Evolutionary conservation across 352 stramenopile genomes (phyloP), one percentile per base, ranked within the genome.

Genomic region (Saprolegnia parasitica): DNA sequence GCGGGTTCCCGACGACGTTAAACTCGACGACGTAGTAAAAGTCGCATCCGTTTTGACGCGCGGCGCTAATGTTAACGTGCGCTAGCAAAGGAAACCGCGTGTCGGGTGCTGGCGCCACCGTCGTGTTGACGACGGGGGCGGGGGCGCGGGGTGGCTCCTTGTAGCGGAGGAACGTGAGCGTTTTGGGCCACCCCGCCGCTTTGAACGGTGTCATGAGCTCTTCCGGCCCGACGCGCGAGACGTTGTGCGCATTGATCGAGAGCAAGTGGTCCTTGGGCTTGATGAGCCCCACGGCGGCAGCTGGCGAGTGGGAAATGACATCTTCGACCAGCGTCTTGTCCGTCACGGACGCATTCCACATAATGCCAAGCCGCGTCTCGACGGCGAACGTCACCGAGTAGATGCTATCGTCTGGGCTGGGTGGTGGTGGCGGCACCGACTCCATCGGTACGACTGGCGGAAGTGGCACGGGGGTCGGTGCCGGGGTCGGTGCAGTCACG

Each of bases 21-120:
- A 91, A 90, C 37, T 81, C 71, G 23, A 83, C 81, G 29, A 83
- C 81, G 62, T 88, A 91, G 4, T 82, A 83, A 60, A 91, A 90
- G 16, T 8, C 46, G 10, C 16, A 24, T n/a, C 62, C 62, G 21
- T 23, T 40, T 62, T 16, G 10, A 67, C 42, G 35, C 20, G 60
- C 11, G 5, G 35, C 21, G 29, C 10, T 61, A 35, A 26, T 29
- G 23, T 67, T 55, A 15, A 10, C n/a, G 21, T 56, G 61, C 26
- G 61, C 3, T 1, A 35, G 9, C 5, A 67, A 29, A 0, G 39
- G 39, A 1, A 52, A 15, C 26, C 5, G 21, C 20, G 40, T 26
- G 1, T 16, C 8, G 13, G 15, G 37, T 6, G 32, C 40, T 26
- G 49, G 37, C 10, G 61, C n/a, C 40, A 18, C 29, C 18, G 58